Conservation (phyloP, 306 rosid genomes). For the Vigna reflexopilosa region DNA sequence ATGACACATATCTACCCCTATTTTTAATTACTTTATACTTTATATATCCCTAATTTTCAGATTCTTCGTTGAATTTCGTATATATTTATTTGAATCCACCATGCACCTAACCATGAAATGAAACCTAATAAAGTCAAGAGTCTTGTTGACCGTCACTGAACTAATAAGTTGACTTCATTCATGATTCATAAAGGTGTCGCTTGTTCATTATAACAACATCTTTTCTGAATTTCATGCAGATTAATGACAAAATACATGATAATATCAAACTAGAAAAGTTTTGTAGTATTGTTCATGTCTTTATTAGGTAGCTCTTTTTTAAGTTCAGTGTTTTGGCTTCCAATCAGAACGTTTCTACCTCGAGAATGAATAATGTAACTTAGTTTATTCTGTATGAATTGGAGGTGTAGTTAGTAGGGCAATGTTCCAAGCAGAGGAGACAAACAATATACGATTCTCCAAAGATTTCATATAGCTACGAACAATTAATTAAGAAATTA, state of each 20-base stretch:
- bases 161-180: background rate
- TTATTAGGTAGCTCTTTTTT: background rate
- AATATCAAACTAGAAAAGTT: background rate
- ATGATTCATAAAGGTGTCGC: conserved; percentile 9
- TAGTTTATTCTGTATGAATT: background rate
- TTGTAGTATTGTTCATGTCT: conserved; percentile 25
- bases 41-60: too few species aligned
- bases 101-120: too few species aligned
- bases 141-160: background rate
- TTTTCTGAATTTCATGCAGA: background rate
- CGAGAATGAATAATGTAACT: background rate
- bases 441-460: background rate
- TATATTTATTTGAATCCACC: too few species aligned
- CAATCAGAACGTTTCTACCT: conserved; percentile 24
- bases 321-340: background rate
- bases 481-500: background rate
- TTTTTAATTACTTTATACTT: too few species aligned
- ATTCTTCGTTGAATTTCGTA: too few species aligned
- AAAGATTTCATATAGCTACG: background rate
- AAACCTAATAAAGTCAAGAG: background rate
- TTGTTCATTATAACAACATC: background rate
- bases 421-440: conserved; percentile 13
- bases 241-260: background rate
- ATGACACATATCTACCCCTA: too few species aligned
- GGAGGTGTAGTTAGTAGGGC: background rate